Conservation (phyloP, 129 eudicot species). For the Artemisia tridentata region DNA sequence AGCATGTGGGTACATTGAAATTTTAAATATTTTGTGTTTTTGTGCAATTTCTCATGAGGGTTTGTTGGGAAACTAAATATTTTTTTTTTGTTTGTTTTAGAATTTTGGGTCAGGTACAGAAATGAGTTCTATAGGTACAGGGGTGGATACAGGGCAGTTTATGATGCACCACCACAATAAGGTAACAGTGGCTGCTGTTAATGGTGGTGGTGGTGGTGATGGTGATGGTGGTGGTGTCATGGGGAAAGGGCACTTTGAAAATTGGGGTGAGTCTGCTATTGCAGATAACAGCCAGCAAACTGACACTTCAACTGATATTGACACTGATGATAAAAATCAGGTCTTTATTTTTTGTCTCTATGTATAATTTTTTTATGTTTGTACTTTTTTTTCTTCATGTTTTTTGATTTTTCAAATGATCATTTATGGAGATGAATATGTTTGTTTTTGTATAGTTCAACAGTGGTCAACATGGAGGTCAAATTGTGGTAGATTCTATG, state of each 20-base stretch:
- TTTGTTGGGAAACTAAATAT: constrained; percentile 31
- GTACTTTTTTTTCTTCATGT: constrained; percentile 8
- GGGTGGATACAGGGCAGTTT: constrained; percentile 69
- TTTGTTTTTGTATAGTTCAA: constrained; percentile 30
- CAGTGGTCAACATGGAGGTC: constrained; percentile 53
- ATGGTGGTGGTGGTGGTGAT: constrained; percentile 21
- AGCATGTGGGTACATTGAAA: constrained; percentile 35
- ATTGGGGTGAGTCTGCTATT: constrained; percentile 85
- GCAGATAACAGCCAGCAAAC: constrained; percentile 91
- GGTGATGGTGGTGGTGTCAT: constrained; percentile 40
- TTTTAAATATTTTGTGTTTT: constrained; percentile 23
- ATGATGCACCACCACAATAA: constrained; percentile 41
- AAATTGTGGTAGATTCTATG: constrained; percentile 57
- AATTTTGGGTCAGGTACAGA: constrained; percentile 58
- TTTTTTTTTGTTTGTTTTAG: constrained; percentile 27
- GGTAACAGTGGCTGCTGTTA: constrained; percentile 32
- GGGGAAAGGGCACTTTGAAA: constrained; percentile 72
- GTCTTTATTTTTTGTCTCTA: constrained; percentile 30
- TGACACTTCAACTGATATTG: constrained; percentile 95
- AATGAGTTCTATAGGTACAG: constrained; percentile 49
- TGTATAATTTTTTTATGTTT: neutral
- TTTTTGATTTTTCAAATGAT: neutral
- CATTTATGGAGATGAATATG: constrained; percentile 5
- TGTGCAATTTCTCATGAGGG: constrained; percentile 26
- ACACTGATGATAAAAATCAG: constrained; percentile 90